Conservation (phyloP, 1,284 basidiomycete species). For the Marasmius sp. region DNA sequence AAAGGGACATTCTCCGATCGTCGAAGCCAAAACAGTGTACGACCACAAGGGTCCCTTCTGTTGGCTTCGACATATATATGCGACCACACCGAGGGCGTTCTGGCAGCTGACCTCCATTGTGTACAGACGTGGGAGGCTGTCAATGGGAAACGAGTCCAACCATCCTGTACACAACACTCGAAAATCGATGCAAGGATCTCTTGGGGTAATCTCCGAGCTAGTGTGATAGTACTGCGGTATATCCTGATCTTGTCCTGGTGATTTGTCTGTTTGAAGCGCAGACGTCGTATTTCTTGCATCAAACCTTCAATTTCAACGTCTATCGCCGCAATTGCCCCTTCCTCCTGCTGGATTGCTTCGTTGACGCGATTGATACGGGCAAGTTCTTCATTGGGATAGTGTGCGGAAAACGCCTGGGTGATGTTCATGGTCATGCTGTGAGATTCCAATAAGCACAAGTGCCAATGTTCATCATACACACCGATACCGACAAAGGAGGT, state of each 20-base stretch:
- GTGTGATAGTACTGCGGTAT: conserved; percentile 49
- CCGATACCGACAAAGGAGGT: too few species aligned
- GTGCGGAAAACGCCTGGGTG: background rate
- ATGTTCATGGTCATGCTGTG: background rate
- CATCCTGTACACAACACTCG: conserved; percentile 46
- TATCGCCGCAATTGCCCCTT: conserved; percentile 38
- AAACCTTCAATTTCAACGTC: conserved; percentile 44
- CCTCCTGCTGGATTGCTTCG: conserved; percentile 35
- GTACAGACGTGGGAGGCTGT: conserved; percentile 60
- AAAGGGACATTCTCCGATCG: conserved; percentile 42
- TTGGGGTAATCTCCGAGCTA: conserved; percentile 53
- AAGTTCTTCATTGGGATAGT: conserved; percentile 12
- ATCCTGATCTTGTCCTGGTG: conserved; percentile 41
- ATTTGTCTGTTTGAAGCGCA: conserved; percentile 43
- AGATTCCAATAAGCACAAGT: too few species aligned
- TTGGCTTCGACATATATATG: conserved; percentile 53
- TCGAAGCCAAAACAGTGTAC: conserved; percentile 51
- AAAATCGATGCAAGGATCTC: conserved; percentile 60
- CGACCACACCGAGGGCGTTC: conserved; percentile 56
- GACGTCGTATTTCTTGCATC: conserved; percentile 37
- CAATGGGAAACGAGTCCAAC: conserved; percentile 57
- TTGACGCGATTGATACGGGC: conserved; percentile 19
- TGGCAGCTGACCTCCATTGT: conserved; percentile 56
- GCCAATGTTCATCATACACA: too few species aligned
- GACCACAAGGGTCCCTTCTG: conserved; percentile 38